Evolutionary conservation across 2,329 filamentous ascomycete genomes (phyloP), one percentile per base, ranked within the genome.

Genomic region (Bisporella sp.): DNA sequence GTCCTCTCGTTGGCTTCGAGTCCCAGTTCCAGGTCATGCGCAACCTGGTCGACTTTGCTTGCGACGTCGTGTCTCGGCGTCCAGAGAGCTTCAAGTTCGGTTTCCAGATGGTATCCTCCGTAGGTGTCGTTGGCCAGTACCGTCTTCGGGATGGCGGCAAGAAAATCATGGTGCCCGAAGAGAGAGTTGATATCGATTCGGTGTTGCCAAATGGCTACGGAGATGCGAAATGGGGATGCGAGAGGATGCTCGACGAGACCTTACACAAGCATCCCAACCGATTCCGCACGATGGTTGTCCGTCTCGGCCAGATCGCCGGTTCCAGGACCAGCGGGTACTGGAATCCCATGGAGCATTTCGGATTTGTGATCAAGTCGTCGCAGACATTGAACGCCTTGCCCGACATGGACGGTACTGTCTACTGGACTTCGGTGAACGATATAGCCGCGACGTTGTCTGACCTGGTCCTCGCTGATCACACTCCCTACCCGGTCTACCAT

Each of bases 241-340:
- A 79, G 55, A 61, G 64, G 4, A 73, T 78, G 62, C 67, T 79
- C 0, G 68, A 73, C 46, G 62, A 68, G 46, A 78, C 76, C 1
- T 59, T 78, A 4, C 69, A 71, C 47, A 57, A 63, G n/a, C 60
- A 72, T 53, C 69, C 70, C 0, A 50, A 66, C 1, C 62, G 55
- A 1, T 76, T 79, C 63, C 68, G 67, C n/a, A 54, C 71, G 0
- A 72, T 69, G 64, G 62, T 60, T 0, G 70, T 75, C 1, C 69
- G 77, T 0, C 64, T 71, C 0, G 78, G 74, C 0, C 78, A 82
- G 59, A 74, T 82, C 39, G 67, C 77, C 1, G 78, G 78, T 0
- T 74, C 71, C 0, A 69, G 57, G 3, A 66, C 49, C 0, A 77
- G 64, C 49, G 77, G 77, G 0, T 73, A 73, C 56, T 81, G 77